Conservation (phyloP, 495 filamentous ascomycete species). For the Penicillium ochrochloron region DNA sequence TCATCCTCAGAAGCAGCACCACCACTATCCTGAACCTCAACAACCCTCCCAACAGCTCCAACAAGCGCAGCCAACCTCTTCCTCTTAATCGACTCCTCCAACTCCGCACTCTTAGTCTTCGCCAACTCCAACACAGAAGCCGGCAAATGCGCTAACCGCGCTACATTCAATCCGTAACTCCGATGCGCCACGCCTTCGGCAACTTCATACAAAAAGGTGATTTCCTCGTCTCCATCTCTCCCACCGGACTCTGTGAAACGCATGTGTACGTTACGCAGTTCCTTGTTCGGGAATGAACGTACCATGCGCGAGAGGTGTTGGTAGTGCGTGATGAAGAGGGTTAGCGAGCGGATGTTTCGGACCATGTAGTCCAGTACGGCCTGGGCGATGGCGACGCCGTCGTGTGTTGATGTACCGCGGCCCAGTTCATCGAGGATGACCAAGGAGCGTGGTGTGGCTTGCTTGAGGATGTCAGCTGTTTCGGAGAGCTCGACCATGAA, state of each 20-base stretch:
- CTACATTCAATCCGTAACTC: constrained; percentile 93
- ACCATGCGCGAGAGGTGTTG: constrained; percentile 79
- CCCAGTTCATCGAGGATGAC: constrained; percentile 97
- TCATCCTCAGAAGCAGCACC: constrained; percentile 23
- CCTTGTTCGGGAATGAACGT: constrained; percentile 61
- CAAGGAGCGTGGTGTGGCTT: constrained; percentile 77
- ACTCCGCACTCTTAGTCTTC: constrained; percentile 72
- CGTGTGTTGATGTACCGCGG: constrained; percentile 89
- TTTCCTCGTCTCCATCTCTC: constrained; percentile 48
- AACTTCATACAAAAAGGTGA: constrained; percentile 84
- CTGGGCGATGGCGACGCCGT: constrained; percentile 94
- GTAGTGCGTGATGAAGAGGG: constrained; percentile 97
- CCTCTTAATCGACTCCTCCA: constrained; percentile 74
- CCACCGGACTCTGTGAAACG: constrained; percentile 65
- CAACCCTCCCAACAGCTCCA: constrained; percentile 42
- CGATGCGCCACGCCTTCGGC: constrained; percentile 89
- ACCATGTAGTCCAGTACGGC: constrained; percentile 86
- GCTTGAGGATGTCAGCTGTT: constrained; percentile 86
- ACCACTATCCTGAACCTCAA: constrained; percentile 34
- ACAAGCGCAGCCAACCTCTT: constrained; percentile 57
- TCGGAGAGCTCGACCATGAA: constrained; percentile 98
- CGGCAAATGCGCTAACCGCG: constrained; percentile 82
- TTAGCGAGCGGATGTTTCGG: constrained; percentile 72
- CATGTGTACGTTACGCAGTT: constrained; percentile 82
- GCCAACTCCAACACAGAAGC: constrained; percentile 75